Conservation (phyloP, 306 rosid species). For the Fragaria ananassa region DNA sequence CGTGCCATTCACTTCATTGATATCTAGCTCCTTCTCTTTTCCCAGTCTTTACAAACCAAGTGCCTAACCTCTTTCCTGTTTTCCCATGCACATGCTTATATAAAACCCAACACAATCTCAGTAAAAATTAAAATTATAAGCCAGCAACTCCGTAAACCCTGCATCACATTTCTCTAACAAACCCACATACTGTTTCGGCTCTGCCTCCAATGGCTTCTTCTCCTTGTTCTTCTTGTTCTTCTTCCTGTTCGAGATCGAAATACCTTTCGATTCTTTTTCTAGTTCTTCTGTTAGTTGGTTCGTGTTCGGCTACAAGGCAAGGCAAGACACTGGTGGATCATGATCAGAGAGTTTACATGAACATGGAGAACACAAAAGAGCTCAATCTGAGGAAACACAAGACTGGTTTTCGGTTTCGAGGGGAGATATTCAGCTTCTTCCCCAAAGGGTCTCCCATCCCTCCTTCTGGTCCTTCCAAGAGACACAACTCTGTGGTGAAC, state of each 20-base stretch:
- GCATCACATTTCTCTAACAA: conserved; percentile 9
- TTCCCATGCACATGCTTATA: conserved; percentile 45
- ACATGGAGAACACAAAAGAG: conserved; percentile 15
- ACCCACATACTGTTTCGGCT: neutral
- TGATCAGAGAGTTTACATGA: conserved; percentile 3
- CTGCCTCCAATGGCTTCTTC: conserved; percentile 42
- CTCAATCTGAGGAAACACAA: conserved; percentile 17
- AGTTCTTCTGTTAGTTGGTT: conserved; percentile 43
- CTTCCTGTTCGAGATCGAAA: conserved; percentile 29
- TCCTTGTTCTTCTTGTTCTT: conserved; percentile 22
- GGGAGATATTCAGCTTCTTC: conserved; percentile 58
- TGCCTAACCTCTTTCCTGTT: conserved; percentile 32
- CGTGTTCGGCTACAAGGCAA: conserved; percentile 59
- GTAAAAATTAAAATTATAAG: neutral
- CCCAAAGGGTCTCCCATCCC: conserved; percentile 69
- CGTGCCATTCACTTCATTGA: conserved; percentile 39
- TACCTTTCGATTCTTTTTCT: conserved; percentile 27
- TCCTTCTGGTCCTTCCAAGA: conserved; percentile 88
- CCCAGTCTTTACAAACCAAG: conserved; percentile 27
- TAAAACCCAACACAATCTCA: conserved; percentile 24
- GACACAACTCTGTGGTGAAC: conserved; percentile 61
- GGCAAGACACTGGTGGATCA: conserved; percentile 30
- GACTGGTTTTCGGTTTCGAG: conserved; percentile 27
- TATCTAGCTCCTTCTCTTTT: conserved; percentile 19
- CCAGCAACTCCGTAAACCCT: conserved; percentile 26